These are phyloP conservation scores for Draba incana DNA, from an alignment of 345 rosid genomes.

Conservation along the genomic window DNA sequence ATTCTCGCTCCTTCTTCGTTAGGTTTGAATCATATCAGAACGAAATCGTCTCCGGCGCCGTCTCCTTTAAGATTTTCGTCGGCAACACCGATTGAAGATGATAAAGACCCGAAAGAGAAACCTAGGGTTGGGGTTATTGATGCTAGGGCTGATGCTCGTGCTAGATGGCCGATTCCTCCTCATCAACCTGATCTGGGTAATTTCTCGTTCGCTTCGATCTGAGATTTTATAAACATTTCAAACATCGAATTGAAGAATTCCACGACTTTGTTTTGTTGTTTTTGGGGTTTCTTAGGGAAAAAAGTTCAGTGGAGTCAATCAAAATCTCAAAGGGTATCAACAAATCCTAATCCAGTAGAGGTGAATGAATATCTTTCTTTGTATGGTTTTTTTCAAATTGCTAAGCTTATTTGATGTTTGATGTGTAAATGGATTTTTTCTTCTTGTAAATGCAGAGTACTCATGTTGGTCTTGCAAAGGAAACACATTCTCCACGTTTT, in stretches of 20 bases:
- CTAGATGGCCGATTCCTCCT: constrained; percentile 43
- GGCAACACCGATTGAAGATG: constrained; percentile 33
- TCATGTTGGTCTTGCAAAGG: constrained; percentile 71
- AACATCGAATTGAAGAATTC: constrained; percentile 5
- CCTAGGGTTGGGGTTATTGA: constrained; percentile 17
- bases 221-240: constrained; percentile 5
- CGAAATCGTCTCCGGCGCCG: constrained; percentile 56
- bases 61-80: constrained; percentile 69
- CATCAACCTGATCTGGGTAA: constrained; percentile 47
- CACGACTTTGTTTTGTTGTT: constrained; percentile 8
- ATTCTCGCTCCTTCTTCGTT: constrained; percentile 64
- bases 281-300: constrained; percentile 49
- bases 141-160: constrained; percentile 40
- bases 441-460: constrained; percentile 48
- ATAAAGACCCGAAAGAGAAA: constrained; percentile 26
- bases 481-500: constrained; percentile 83
- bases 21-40: constrained; percentile 76
- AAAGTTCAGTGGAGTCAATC: constrained; percentile 65
- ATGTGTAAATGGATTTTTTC: neutral
- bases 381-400: constrained; percentile 21
- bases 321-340: constrained; percentile 57
- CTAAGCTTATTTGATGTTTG: neutral
- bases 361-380: constrained; percentile 41
- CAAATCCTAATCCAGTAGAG: constrained; percentile 63
- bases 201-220: neutral